Evolutionary conservation across 495 filamentous ascomycete genomes (phyloP).

Genomic region (Hapsidospora chrysogenum): DNA sequence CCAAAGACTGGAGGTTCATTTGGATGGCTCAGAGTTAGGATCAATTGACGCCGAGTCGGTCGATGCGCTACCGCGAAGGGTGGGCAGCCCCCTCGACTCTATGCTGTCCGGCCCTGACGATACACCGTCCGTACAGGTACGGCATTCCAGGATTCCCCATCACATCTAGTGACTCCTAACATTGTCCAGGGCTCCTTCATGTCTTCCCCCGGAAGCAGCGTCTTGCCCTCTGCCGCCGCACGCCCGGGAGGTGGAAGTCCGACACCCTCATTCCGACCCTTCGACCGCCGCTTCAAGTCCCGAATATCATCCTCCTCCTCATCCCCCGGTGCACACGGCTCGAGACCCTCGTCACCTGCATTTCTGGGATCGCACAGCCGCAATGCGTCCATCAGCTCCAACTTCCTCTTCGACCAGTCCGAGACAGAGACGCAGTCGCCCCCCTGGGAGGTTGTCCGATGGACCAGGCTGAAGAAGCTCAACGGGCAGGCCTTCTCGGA

Average conservation of each 20-base stretch:
- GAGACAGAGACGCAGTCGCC: slow-evolving; percentile 50
- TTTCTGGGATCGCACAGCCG: slow-evolving; percentile 62
- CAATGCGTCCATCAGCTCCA: slow-evolving; percentile 50
- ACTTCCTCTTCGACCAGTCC: slow-evolving; percentile 34
- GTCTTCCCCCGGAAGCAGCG: slow-evolving; percentile 59
- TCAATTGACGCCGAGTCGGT: slow-evolving; percentile 28
- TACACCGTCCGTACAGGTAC: slow-evolving; percentile 73
- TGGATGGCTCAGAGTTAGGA: slow-evolving; percentile 19
- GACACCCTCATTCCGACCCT: slow-evolving; percentile 75
- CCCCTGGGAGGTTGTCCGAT: slow-evolving; percentile 92
- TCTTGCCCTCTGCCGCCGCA: slow-evolving; percentile 26
- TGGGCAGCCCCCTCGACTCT: slow-evolving; percentile 30
- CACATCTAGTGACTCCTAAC: too few relatives aligned
- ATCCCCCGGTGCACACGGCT: slow-evolving; percentile 34
- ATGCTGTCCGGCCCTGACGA: slow-evolving; percentile 67
- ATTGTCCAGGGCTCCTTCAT: slow-evolving; percentile 60
- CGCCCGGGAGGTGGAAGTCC: slow-evolving; percentile 35
- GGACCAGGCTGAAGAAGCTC: slow-evolving; percentile 86
- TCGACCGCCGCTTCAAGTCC: slow-evolving; percentile 86
- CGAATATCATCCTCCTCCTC: slow-evolving; percentile 53
- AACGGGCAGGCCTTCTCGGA: slow-evolving; percentile 89
- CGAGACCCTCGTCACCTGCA: slow-evolving; percentile 62
- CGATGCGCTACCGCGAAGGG: slow-evolving; percentile 19
- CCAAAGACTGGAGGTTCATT: too few relatives aligned
- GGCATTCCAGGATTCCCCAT: too few relatives aligned